Evolutionary conservation across 805 yeast genomes (phyloP).

Genomic region (Pichia membranifaciens): DNA sequence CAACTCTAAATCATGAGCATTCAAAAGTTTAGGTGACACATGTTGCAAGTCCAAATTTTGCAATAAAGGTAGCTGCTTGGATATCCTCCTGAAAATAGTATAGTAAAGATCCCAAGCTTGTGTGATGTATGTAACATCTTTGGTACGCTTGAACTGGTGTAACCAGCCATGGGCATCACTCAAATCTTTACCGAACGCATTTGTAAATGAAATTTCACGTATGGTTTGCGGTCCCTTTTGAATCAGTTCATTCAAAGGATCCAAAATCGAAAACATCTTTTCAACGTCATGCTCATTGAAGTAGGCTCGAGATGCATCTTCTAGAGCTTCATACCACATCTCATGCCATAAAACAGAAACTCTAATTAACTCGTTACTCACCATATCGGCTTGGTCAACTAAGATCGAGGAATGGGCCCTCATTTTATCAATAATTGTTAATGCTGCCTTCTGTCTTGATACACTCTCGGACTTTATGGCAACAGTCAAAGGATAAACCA

Average conservation of each 20-base stretch:
- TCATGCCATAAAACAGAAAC: constrained; percentile 98
- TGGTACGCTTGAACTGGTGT: constrained; percentile 73
- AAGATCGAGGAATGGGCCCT: constrained; percentile 75
- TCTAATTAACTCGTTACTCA: constrained; percentile 87
- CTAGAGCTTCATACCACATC: constrained; percentile 95
- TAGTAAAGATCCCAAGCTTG: constrained; percentile 98
- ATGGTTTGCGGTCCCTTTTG: constrained; percentile 87
- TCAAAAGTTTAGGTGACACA: constrained; percentile 84
- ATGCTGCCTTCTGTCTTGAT: constrained; percentile 86
- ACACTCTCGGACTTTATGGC: constrained; percentile 92
- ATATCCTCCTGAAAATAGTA: constrained; percentile 85
- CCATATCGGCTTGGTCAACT: constrained; percentile 89
- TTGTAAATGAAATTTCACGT: constrained; percentile 86
- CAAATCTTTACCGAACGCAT: constrained; percentile 89
- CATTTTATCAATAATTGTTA: constrained; percentile 87
- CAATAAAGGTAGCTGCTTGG: constrained; percentile 81
- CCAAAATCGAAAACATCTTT: constrained; percentile 86
- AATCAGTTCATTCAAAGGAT: constrained; percentile 80
- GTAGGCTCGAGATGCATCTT: constrained; percentile 89
- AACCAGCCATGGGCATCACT: constrained; percentile 94
- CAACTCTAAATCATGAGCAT: constrained; percentile 70
- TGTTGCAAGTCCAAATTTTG: constrained; percentile 84
- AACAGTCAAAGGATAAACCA: constrained; percentile 91
- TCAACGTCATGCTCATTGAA: constrained; percentile 94
- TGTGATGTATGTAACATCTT: constrained; percentile 80